Percentiles rank a stretch among this genome's conserved stretches.
These are phyloP conservation scores for Centaurea solstitialis DNA, from an alignment of 129 eudicot species.

Conservation along the genomic window DNA sequence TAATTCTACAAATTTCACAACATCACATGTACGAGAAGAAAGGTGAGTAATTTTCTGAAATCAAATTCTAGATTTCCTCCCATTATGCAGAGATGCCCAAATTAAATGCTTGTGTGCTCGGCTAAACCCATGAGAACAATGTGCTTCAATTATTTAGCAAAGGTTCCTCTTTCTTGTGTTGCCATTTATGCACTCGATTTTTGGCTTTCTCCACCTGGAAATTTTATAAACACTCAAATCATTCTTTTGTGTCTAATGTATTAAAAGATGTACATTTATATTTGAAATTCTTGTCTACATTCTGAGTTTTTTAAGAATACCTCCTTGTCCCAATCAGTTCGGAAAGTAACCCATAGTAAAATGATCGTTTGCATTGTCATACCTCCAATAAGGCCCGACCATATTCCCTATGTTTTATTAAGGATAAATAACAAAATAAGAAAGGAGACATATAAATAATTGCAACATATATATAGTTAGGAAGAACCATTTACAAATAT, in stretches of 20 bases:
- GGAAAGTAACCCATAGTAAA: conserved; percentile 49
- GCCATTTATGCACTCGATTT: conserved; percentile 20
- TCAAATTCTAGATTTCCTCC: no score
- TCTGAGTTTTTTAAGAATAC: conserved; percentile 16
- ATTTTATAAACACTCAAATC: not conserved
- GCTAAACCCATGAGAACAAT: no score
- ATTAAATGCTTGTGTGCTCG: no score
- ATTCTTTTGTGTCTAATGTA: not conserved
- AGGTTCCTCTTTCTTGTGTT: not conserved
- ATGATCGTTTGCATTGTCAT: conserved; percentile 48
- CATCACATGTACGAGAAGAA: no score
- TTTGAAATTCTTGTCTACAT: not conserved
- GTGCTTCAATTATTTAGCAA: not conserved
- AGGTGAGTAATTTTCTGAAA: no score
- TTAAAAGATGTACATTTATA: no score
- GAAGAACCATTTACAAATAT: no score
- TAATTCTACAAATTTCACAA: no score
- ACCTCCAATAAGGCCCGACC: conserved; percentile 60
- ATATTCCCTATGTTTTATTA: conserved; percentile 44
- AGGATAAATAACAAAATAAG: not conserved
- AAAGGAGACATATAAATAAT: not conserved
- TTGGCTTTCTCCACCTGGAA: conserved; percentile 32
- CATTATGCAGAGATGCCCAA: no score
- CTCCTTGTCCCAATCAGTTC: conserved; percentile 62
- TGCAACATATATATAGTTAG: no score